Evolutionary conservation across 352 stramenopile species (phyloP).

Genomic region (Globisporangium middletonii): DNA sequence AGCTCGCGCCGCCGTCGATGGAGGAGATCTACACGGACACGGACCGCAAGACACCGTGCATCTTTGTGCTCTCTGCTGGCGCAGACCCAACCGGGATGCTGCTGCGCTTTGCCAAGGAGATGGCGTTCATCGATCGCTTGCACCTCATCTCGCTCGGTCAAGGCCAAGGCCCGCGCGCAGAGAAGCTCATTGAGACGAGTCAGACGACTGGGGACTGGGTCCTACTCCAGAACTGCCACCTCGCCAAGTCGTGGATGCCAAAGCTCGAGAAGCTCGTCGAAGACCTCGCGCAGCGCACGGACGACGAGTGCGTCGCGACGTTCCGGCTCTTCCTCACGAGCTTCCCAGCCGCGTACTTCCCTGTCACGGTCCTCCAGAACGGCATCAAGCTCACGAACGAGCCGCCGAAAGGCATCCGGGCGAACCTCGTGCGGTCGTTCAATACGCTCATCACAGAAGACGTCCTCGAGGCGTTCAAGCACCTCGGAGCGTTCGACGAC

Average conservation of each 20-base stretch:
- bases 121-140: conserved; percentile 81
- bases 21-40: conserved; percentile 92
- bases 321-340: conserved; percentile 93
- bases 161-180: conserved; percentile 87
- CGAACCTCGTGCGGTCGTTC: conserved; percentile 88
- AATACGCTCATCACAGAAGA: conserved; percentile 83
- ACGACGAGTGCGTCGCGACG: conserved; percentile 44
- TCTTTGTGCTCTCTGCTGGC: conserved; percentile 91
- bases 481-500: conserved; percentile 52
- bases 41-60: conserved; percentile 89
- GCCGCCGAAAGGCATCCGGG: conserved; percentile 87
- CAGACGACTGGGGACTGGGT: conserved; percentile 90
- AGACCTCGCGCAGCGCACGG: conserved; percentile 51
- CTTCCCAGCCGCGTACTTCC: conserved; percentile 90
- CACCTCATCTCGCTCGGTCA: conserved; percentile 92
- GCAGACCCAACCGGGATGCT: conserved; percentile 92
- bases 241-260: conserved; percentile 93
- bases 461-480: conserved; percentile 49
- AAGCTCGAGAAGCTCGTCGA: conserved; percentile 90
- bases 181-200: conserved; percentile 86
- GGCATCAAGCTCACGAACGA: conserved; percentile 93
- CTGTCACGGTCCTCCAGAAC: conserved; percentile 90
- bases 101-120: conserved; percentile 89
- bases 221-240: conserved; percentile 92
- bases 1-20: conserved; percentile 83